Base-by-base conservation (phyloP, 2,329 filamentous ascomycete genomes). In the Microdochium trichocladiopsis region DNA sequence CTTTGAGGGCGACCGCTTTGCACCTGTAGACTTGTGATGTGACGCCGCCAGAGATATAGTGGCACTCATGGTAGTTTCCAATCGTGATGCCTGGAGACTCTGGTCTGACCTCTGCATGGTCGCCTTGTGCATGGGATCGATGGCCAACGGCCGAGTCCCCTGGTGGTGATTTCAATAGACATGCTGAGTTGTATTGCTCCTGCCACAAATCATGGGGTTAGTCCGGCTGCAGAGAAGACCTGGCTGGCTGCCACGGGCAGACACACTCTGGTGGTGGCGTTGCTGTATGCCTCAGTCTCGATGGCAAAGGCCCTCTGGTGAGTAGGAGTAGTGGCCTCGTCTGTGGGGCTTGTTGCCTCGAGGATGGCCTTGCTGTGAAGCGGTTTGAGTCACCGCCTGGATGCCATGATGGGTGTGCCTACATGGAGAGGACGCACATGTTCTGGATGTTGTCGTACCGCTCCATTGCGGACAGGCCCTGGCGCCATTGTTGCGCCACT, bases 11-110 rank as follows among this genome's bases (percentile, higher is more conserved):
- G 18, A 74, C 72, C 50, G 70, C 60, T 22, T 66, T 71, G 41
- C 84, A 84, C 60, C 86, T 86, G 72, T 92, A 97, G 50, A 99
- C 84, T 52, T 86, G 82, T 18, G 93, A 94, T 56, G 90, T 94
- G 12, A 93, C 74, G 21, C 94, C 94, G 56, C 75, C 74, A 47
- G 75, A 74, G n/a, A 86, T 63, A 57, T 77, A 76, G 24, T 71
- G 68, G 62, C 83, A 87, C 54, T 75, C 68, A 18, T 57, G 47
- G 57, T 83, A 84, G 4, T 66, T 25, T 9, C 82, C 83, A 53
- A 86, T 83, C 28, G 66, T 65, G 43, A 77, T 66, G 10, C 73
- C 75, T 2, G 64, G 58, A 4, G 57, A 60, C 45, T 57, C 52
- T 14, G 58, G 57, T 5, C 36, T 24, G 21, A 52, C 51, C 2